Percentiles rank a stretch among this genome's conserved stretches.
Evolutionary conservation across 2,329 filamentous ascomycete genomes (phyloP).

Genomic region (Penicillium sp.): DNA sequence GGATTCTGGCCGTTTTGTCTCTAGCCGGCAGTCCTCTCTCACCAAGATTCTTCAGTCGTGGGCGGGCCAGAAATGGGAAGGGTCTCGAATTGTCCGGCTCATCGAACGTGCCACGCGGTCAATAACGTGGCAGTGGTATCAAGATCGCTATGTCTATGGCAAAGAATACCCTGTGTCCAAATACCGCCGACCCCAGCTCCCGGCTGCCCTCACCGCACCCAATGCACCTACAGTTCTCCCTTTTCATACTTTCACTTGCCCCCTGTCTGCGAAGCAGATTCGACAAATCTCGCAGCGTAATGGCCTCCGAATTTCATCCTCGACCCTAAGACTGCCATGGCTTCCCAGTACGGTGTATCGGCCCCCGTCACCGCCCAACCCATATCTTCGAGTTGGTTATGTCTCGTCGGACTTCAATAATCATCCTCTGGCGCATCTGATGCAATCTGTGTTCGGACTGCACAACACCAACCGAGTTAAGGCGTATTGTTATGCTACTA

Average conservation of each 20-base stretch:
- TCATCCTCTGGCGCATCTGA: slow-evolving; percentile 91
- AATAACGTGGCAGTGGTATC: slow-evolving; percentile 84
- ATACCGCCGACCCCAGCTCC: slow-evolving; percentile 76
- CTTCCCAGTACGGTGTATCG: slow-evolving; percentile 77
- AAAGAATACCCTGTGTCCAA: slow-evolving; percentile 59
- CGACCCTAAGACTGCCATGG: slow-evolving; percentile 85
- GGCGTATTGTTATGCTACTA: slow-evolving; percentile 95
- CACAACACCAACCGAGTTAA: slow-evolving; percentile 75
- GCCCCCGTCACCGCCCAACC: slow-evolving; percentile 81
- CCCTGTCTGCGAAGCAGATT: slow-evolving; percentile 87
- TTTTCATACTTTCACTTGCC: slow-evolving; percentile 97
- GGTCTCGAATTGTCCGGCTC: slow-evolving; percentile 79
- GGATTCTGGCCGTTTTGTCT: slow-evolving; percentile 30
- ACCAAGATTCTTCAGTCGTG: slow-evolving; percentile 57
- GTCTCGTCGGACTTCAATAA: slow-evolving; percentile 99
- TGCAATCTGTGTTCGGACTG: slow-evolving; percentile 98
- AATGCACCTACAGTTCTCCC: slow-evolving; percentile 91
- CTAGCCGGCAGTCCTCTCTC: slow-evolving; percentile 34
- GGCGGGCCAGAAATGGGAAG: slow-evolving; percentile 82
- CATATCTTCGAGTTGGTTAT: slow-evolving; percentile 89
- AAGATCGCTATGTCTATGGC: slow-evolving; percentile 72
- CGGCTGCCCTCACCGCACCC: slow-evolving; percentile 73
- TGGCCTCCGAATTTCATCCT: slow-evolving; percentile 87
- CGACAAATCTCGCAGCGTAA: slow-evolving; percentile 94
- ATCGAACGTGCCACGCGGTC: slow-evolving; percentile 81